Base-by-base conservation (phyloP, 2,329 filamentous ascomycete species). In the Parafenestella ontariensis region DNA sequence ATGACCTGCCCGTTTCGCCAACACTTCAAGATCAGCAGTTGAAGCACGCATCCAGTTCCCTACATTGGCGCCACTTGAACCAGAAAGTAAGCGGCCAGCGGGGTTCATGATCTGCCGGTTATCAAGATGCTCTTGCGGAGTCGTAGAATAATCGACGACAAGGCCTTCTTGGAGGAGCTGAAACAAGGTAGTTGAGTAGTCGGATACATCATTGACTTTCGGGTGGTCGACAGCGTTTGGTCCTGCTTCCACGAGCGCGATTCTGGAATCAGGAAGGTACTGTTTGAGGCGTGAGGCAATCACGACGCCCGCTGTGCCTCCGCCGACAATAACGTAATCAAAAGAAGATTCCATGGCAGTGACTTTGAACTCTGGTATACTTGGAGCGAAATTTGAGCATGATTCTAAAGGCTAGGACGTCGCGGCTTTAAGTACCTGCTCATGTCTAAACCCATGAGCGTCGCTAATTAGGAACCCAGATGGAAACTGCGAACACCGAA, bases 301-400 rank as follows among this genome's bases (percentile, higher is more conserved):
- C 4, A 54, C 51, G 7, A 64, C 52, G 15, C 68, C 68, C 11
- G 64, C 64, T 2, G 61, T 69, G 5, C 68, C 68, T 18, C 67
- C 68, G 2, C 68, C 68, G 6, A 69, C 64, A 9, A 71, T 41
- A n/a, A 70, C 57, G 31, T 59, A 63, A 41, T 64, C 61, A 43
- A 54, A 64, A 24, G 13, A 31, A n/a, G 40, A 36, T 6, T 28
- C 44, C 52, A 50, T 46, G 3, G 23, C 7, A 11, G 36, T 21
- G 8, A 39, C 6, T 10, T 13, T 10, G 5, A 11, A 21, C 7
- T 21, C 18, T 21, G 18, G 9, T 39, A 18, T 13, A 3, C 18
- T 11, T 3, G 11, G 36, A 11, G 4, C 18, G 34, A 13, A 5
- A 10, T 23, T 21, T 17, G 9, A 11, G 17, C 3, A 3, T 39